Evolutionary conservation across 176 grass and related monocot genomes (phyloP).

Genomic region (Avena eriantha): DNA sequence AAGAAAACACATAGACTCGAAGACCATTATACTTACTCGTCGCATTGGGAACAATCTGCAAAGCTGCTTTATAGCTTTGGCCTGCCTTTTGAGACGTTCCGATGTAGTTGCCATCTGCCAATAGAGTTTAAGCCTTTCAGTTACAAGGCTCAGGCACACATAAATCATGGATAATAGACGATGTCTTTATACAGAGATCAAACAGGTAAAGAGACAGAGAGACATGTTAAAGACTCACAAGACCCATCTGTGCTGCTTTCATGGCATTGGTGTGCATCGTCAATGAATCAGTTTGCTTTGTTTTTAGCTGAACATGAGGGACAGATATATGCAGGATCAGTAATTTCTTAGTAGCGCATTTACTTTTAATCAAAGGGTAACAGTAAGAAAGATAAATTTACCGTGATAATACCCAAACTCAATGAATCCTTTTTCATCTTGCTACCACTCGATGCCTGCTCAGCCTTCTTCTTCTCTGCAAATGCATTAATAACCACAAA

Average conservation of each 20-base stretch:
- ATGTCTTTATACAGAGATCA: background rate
- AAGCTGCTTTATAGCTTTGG: conserved; percentile 89
- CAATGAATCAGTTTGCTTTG: conserved; percentile 42
- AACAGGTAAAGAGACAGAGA: conserved; percentile 15
- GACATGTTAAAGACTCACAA: conserved; percentile 41
- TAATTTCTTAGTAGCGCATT: conserved; percentile 4
- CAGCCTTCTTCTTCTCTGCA: conserved; percentile 72
- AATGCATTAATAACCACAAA: conserved; percentile 39
- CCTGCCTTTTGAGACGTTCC: conserved; percentile 75
- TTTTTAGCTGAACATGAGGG: conserved; percentile 50
- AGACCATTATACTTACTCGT: conserved; percentile 58
- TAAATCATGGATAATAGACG: conserved; percentile 5
- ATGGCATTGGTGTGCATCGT: conserved; percentile 51
- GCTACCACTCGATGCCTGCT: conserved; percentile 55
- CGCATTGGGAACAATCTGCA: conserved; percentile 84
- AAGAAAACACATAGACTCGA: background rate
- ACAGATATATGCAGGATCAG: conserved; percentile 23
- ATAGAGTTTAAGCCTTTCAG: conserved; percentile 28
- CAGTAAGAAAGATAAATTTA: conserved; percentile 44
- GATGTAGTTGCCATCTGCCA: conserved; percentile 87
- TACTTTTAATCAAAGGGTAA: conserved; percentile 31
- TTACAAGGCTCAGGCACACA: conserved; percentile 9
- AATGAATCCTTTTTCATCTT: conserved; percentile 51
- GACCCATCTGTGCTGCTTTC: conserved; percentile 56
- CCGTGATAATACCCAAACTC: conserved; percentile 63